Evolutionary conservation across 225 moss, liverwort and hornwort species (phyloP), one percentile per base, ranked within the genome.

Genomic region (Physcomitrium patens): DNA sequence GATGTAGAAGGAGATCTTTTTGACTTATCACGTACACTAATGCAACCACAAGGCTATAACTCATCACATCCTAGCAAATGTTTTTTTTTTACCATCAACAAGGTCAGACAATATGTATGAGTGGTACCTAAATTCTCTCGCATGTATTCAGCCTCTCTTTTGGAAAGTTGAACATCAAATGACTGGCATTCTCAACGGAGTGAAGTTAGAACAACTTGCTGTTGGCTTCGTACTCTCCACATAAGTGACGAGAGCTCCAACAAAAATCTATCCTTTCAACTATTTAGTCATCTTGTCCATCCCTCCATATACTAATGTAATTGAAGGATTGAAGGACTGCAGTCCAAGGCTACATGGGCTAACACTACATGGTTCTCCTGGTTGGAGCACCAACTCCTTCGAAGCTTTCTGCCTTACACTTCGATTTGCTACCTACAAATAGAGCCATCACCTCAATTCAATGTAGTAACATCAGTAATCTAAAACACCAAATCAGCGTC

Each of bases 391-490:
- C 22, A 59, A 51, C 45, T 75, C 60, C 22, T 56, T 53, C n/a
- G 16, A 22, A 75, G 10, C 55, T 72, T 11, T 54, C 12, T 37
- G 46, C 49, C 52, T 62, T 57, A 49, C 62, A 51, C 22, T 50
- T 60, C 65, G 8, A 43, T 65, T 73, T 77, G 43, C 54, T 69
- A 66, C 70, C 42, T 70, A 80, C 9, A 77, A 43, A 70, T 44
- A 42, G 27, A 70, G 22, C 22, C 18, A 70, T 5, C 66, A 62
- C 7, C 9, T 53, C 46, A 20, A 60, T 63, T 12, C 1, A 51
- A 10, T 71, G 5, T 18, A 1, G 63, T 10, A 52, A 72, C 49
- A 10, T 20, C 41, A 63, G 17, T 19, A 31, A 31, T 16, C 63
- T 52, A 68, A 10, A 16, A 51, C 23, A 23, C 31, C 41, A 43